phyloP scores from a whole-genome alignment of 805 yeast species.

The Nakazawaea molendinolei region DNA sequence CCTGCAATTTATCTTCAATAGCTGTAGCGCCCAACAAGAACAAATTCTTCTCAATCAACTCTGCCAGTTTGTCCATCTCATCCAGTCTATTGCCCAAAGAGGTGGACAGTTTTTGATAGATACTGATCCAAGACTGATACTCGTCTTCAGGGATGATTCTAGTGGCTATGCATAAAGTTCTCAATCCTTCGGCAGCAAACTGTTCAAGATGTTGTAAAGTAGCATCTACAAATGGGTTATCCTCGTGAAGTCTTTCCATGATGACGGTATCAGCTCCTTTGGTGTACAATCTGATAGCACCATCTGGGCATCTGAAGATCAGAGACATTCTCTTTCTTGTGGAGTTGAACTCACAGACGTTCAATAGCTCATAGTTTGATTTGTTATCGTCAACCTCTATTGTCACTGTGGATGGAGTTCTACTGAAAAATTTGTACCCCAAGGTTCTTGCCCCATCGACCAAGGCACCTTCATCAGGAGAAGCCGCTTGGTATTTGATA shows the following conservation, averaged over 20 bases:
- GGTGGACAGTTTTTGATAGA: conserved; percentile 76
- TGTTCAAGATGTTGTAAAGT: conserved; percentile 88
- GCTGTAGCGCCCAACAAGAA: conserved; percentile 94
- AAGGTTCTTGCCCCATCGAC: conserved; percentile 92
- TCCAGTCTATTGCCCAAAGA: conserved; percentile 69
- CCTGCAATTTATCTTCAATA: conserved; percentile 95
- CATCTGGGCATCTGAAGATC: conserved; percentile 90
- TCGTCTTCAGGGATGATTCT: conserved; percentile 76
- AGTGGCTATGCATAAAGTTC: conserved; percentile 90
- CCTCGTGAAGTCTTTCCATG: conserved; percentile 67
- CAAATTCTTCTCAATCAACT: conserved; percentile 72
- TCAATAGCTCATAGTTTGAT: conserved; percentile 67
- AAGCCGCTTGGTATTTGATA: conserved; percentile 95
- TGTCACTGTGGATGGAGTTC: conserved; percentile 79
- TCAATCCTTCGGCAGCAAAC: conserved; percentile 91
- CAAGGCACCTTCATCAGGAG: conserved; percentile 98
- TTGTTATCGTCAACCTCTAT: conserved; percentile 50
- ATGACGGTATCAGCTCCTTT: conserved; percentile 99
- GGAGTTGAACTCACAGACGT: conserved; percentile 94
- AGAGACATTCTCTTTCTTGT: conserved; percentile 98
- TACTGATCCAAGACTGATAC: conserved; percentile 59
- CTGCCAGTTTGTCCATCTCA: conserved; percentile 83
- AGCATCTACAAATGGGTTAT: conserved; percentile 74
- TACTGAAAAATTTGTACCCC: conserved; percentile 77
- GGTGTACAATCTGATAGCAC: conserved; percentile 77